Evolutionary conservation across 192 early-diverging fungal species (phyloP).

Genomic region (Podochytrium sp.): DNA sequence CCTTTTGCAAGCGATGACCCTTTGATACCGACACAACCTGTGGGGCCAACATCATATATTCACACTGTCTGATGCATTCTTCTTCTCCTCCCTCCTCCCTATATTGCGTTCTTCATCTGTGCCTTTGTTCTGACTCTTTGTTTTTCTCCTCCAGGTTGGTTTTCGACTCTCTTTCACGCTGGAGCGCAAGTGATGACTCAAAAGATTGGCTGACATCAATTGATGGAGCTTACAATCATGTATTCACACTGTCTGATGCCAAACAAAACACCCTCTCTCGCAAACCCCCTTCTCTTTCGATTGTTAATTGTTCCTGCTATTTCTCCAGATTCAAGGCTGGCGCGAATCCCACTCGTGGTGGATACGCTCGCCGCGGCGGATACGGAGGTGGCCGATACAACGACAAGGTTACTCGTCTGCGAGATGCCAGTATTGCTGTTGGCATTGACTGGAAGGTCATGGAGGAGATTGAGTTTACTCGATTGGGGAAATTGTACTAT

Average conservation of each 20-base stretch:
- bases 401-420: constrained; percentile 70
- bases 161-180: background rate
- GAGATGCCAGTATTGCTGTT: constrained; percentile 86
- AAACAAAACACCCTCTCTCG: background rate
- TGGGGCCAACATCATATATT: constrained; percentile 29
- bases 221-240: background rate
- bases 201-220: background rate
- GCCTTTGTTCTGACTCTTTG: constrained; percentile 1
- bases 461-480: constrained; percentile 93
- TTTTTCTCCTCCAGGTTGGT: background rate
- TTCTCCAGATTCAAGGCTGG: constrained; percentile 18
- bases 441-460: constrained; percentile 88
- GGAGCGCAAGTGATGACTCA: background rate
- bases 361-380: constrained; percentile 42
- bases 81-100: background rate
- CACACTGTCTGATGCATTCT: constrained; percentile 31
- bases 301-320: background rate
- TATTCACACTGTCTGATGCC: constrained; percentile 31
- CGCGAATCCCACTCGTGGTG: constrained; percentile 34
- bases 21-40: background rate
- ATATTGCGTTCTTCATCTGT: background rate
- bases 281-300: background rate
- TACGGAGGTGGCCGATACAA: constrained; percentile 42
- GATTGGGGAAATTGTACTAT: constrained; percentile 83
- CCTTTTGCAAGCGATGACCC: background rate